Conservation (phyloP, 495 filamentous ascomycete species). For the Daldinia caldariorum region DNA sequence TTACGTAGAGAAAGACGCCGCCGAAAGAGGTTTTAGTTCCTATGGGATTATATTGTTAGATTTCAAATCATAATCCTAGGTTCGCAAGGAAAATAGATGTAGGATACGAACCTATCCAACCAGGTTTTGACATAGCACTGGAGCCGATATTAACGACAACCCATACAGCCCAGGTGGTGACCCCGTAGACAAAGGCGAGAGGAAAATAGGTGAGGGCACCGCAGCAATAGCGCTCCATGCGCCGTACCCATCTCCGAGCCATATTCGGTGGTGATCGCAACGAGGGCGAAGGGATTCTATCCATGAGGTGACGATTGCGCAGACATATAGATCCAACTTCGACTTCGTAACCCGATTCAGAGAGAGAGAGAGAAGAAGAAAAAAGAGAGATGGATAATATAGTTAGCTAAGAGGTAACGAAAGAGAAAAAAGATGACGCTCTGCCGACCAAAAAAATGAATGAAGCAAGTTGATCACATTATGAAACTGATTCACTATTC, state of each 20-base stretch:
- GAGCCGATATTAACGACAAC: slow-evolving; percentile 80
- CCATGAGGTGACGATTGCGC: slow-evolving; percentile 35
- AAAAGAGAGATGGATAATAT: neutral
- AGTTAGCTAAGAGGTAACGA: slow-evolving; percentile 10
- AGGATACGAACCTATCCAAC: slow-evolving; percentile 72
- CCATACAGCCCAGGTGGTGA: slow-evolving; percentile 91
- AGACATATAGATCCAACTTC: slow-evolving; percentile 2
- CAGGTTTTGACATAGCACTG: slow-evolving; percentile 60
- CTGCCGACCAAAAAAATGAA: slow-evolving; percentile 12
- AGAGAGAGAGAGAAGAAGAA: neutral
- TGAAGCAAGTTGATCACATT: slow-evolving; percentile 34
- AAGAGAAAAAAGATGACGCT: slow-evolving; percentile 11
- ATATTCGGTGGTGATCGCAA: slow-evolving; percentile 47
- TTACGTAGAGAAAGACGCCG: slow-evolving; percentile 75
- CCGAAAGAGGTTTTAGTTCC: slow-evolving; percentile 60
- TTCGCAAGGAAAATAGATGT: neutral
- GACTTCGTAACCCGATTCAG: neutral
- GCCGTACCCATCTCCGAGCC: slow-evolving; percentile 71
- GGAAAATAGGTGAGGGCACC: slow-evolving; percentile 83
- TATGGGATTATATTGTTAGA: slow-evolving; percentile 38
- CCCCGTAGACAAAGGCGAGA: slow-evolving; percentile 84
- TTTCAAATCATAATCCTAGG: neutral
- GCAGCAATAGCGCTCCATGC: slow-evolving; percentile 87
- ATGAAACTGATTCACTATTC: slow-evolving; percentile 30
- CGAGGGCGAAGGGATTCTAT: slow-evolving; percentile 43